A percentile compares a stretch with the other conserved stretches of the same genome.
Conservation (phyloP, 148 eudicot species). For the Rhododendron mucronatum region DNA sequence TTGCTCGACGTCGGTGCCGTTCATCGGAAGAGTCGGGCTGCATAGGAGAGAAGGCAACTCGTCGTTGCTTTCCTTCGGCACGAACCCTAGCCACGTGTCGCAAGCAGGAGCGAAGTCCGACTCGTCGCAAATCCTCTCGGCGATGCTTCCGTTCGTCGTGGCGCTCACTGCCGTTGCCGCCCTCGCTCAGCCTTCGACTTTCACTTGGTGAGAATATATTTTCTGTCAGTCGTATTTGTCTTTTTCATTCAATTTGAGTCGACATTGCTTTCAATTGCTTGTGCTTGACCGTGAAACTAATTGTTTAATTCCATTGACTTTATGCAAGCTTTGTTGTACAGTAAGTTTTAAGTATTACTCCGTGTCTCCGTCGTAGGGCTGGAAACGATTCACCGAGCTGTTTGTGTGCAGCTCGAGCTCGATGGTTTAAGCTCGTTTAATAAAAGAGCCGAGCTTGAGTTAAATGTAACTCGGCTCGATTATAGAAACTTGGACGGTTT, state of each 20-base stretch:
- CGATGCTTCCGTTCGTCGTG: constrained; percentile 87
- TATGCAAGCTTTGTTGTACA: neutral
- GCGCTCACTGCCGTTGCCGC: constrained; percentile 86
- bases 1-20: constrained; percentile 64
- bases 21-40: constrained; percentile 69
- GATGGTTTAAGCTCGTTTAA: too few species aligned
- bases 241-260: neutral
- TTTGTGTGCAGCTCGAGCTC: neutral
- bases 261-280: neutral
- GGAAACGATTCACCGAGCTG: neutral
- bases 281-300: neutral
- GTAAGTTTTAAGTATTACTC: neutral
- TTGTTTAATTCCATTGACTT: neutral
- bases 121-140: constrained; percentile 65
- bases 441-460: neutral
- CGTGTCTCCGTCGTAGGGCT: neutral
- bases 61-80: constrained; percentile 63
- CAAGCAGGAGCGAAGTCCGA: constrained; percentile 28
- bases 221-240: neutral
- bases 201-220: constrained; percentile 62
- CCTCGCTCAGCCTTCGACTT: constrained; percentile 69
- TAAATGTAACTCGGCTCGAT: neutral
- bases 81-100: constrained; percentile 17
- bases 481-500: neutral
- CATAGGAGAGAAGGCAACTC: constrained; percentile 68